A percentile compares a stretch with the other conserved stretches of the same genome.
Evolutionary conservation across 257 asterid species (phyloP).

Genomic region (Forsythia viridissima): DNA sequence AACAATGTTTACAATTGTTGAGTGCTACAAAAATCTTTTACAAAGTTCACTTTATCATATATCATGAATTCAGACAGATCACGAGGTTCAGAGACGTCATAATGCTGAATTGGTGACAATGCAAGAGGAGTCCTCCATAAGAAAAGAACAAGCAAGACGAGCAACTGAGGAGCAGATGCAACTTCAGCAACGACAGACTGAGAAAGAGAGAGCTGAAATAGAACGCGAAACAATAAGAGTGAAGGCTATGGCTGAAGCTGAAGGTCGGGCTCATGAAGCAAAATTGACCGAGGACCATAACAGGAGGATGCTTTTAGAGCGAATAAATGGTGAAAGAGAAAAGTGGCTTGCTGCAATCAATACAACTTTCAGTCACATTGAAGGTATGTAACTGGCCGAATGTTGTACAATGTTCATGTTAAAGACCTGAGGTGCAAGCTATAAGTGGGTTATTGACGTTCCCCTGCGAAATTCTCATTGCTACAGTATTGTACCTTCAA

Average conservation of each 20-base stretch:
- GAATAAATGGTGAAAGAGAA: slow-evolving; percentile 84
- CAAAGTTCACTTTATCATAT: slow-evolving; percentile 17
- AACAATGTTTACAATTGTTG: not conserved
- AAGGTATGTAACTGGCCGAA: slow-evolving; percentile 50
- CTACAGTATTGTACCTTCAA: not conserved
- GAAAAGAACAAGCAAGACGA: slow-evolving; percentile 88
- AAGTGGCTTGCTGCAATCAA: slow-evolving; percentile 99
- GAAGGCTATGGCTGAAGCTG: slow-evolving; percentile 93
- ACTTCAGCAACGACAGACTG: slow-evolving; percentile 88
- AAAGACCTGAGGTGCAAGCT: not conserved
- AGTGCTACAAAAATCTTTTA: slow-evolving; percentile 19
- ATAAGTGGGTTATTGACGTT: slow-evolving; percentile 12
- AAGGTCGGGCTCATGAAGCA: slow-evolving; percentile 93
- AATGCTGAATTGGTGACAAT: slow-evolving; percentile 79
- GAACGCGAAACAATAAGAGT: slow-evolving; percentile 89
- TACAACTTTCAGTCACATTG: slow-evolving; percentile 87
- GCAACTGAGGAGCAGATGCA: slow-evolving; percentile 97
- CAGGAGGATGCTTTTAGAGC: slow-evolving; percentile 82
- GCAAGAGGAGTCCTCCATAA: slow-evolving; percentile 91
- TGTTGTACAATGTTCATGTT: slow-evolving; percentile 9
- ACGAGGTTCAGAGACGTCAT: slow-evolving; percentile 84
- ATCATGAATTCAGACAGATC: slow-evolving; percentile 64
- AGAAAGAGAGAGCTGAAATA: slow-evolving; percentile 92
- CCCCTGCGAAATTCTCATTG: slow-evolving; percentile 5
- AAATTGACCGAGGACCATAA: slow-evolving; percentile 89